phyloP scores from a whole-genome alignment of 768 basidiomycete species.

The Podaxis mareebaensis region DNA sequence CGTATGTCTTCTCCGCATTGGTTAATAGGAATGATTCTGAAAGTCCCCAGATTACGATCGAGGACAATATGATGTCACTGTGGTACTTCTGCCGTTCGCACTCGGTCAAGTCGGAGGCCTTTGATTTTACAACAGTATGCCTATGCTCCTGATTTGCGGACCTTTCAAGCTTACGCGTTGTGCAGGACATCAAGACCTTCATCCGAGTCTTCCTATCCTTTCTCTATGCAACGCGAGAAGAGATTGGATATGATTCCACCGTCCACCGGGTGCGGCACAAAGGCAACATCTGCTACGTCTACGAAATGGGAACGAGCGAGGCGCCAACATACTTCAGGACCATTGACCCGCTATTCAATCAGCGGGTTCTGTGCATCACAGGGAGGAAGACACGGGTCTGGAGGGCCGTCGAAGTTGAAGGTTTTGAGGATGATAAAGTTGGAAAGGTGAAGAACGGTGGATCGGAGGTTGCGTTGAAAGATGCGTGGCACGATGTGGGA shows the following conservation, averaged over 20 bases:
- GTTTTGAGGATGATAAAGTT: not conserved
- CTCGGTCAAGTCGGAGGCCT: slow-evolving; percentile 5
- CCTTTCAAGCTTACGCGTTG: not conserved
- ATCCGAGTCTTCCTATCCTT: slow-evolving; percentile 3
- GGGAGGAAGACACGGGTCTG: slow-evolving; percentile 19
- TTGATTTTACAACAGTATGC: not conserved
- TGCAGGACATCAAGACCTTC: not conserved
- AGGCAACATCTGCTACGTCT: not conserved
- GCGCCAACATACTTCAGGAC: not conserved
- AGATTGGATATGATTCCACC: slow-evolving; percentile 12
- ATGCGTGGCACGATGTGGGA: slow-evolving; percentile 21
- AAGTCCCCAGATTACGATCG: slow-evolving; percentile 9
- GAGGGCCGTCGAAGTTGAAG: slow-evolving; percentile 14
- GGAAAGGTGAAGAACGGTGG: slow-evolving; percentile 9
- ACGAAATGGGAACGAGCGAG: not conserved
- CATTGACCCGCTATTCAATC: not conserved
- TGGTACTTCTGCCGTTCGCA: slow-evolving; percentile 16
- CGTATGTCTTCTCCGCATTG: not conserved
- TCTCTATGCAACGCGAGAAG: not conserved
- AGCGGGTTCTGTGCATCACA: slow-evolving; percentile 12
- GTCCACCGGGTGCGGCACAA: not conserved
- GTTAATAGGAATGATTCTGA: not conserved
- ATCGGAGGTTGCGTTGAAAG: slow-evolving; percentile 17
- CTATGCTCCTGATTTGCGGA: too few relatives aligned
- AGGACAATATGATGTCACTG: slow-evolving; percentile 2